These are phyloP conservation scores for Tetrapisispora taiwanensis DNA, from an alignment of 805 yeast genomes.

Conservation along the genomic window DNA sequence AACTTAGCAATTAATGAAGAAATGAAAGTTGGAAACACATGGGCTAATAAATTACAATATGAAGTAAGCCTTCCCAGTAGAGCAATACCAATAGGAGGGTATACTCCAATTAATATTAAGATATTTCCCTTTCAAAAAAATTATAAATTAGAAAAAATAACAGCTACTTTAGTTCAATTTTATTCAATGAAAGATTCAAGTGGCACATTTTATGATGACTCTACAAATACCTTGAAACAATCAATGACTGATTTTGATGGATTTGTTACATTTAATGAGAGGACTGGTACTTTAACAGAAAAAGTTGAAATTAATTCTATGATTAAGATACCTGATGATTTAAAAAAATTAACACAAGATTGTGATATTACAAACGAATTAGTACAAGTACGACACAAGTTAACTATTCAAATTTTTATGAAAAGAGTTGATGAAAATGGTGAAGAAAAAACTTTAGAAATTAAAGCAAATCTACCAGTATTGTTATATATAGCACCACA, in stretches of 20 bases:
- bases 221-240: slow-evolving; percentile 46
- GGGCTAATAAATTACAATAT: slow-evolving; percentile 86
- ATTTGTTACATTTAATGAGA: slow-evolving; percentile 24
- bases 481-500: slow-evolving; percentile 64
- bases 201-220: slow-evolving; percentile 51
- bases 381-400: slow-evolving; percentile 72
- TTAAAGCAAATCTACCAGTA: slow-evolving; percentile 79
- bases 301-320: slow-evolving; percentile 54
- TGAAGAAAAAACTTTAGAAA: slow-evolving; percentile 66
- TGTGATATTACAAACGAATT: slow-evolving; percentile 52
- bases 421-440: slow-evolving; percentile 16
- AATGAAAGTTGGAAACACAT: slow-evolving; percentile 79
- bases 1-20: slow-evolving; percentile 56
- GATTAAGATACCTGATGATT: slow-evolving; percentile 56
- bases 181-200: slow-evolving; percentile 46
- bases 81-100: slow-evolving; percentile 80
- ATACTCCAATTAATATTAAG: slow-evolving; percentile 55
- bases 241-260: slow-evolving; percentile 38
- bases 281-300: slow-evolving; percentile 32
- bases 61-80: slow-evolving; percentile 74
- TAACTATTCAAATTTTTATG: slow-evolving; percentile 62
- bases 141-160: slow-evolving; percentile 55
- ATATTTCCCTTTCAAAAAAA: slow-evolving; percentile 77
- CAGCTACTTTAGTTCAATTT: slow-evolving; percentile 56
- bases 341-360: slow-evolving; percentile 72